Conservation (phyloP, 225 moss, liverwort and hornwort species). For the Polytrichum formosum region DNA sequence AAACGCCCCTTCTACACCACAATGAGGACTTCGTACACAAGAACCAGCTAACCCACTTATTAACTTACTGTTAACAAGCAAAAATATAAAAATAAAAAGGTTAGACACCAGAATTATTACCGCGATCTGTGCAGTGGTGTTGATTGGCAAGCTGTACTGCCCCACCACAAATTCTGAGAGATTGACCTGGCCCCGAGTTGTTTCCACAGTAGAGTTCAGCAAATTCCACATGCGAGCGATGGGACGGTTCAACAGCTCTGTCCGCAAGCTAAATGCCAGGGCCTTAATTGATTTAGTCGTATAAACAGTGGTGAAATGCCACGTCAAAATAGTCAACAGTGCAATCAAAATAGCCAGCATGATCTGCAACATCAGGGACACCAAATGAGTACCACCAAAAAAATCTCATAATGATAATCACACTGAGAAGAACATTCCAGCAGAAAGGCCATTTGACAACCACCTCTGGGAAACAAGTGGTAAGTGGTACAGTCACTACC, state of each 20-base stretch:
- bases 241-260: conserved; percentile 74
- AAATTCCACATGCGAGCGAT: conserved; percentile 83
- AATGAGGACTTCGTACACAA: too few relatives aligned
- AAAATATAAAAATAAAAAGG: neutral
- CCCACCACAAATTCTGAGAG: conserved; percentile 59
- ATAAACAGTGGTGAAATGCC: conserved; percentile 85
- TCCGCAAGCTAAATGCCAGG: conserved; percentile 65
- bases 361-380: conserved; percentile 35
- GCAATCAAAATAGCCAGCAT: conserved; percentile 80
- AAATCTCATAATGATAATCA: too few relatives aligned
- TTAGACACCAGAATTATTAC: conserved; percentile 19
- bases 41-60: too few relatives aligned
- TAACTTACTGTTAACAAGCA: too few relatives aligned
- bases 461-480: too few relatives aligned
- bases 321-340: conserved; percentile 76
- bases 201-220: conserved; percentile 64
- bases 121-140: conserved; percentile 41
- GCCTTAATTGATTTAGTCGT: conserved; percentile 77
- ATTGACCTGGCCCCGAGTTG: conserved; percentile 60
- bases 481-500: too few relatives aligned
- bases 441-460: too few relatives aligned
- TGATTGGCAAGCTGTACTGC: conserved; percentile 46
- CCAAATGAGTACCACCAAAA: neutral
- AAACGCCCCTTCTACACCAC: too few relatives aligned
- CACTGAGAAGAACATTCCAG: too few relatives aligned